Evolutionary conservation across 805 yeast species (phyloP).

Genomic region (Debaryomyces maramus): DNA sequence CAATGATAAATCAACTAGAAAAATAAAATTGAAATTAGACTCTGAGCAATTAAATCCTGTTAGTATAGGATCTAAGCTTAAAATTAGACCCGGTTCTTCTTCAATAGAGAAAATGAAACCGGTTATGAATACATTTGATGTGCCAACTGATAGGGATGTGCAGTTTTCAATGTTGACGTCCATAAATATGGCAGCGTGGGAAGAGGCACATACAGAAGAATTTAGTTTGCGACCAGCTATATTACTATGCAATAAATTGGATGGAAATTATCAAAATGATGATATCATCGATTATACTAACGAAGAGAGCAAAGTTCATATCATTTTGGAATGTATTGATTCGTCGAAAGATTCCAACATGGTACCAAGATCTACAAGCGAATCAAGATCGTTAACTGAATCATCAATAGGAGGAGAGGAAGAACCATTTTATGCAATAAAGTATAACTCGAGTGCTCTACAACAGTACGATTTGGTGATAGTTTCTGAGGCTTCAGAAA

Average conservation of each 20-base stretch:
- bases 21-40: conserved; percentile 17
- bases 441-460: conserved; percentile 39
- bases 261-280: conserved; percentile 5
- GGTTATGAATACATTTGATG: conserved; percentile 2
- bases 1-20: conserved; percentile 18
- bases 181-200: conserved; percentile 6
- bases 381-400: conserved; percentile 40
- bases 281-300: conserved; percentile 38
- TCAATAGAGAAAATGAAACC: neutral
- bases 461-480: conserved; percentile 50
- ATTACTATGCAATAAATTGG: conserved; percentile 21
- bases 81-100: conserved; percentile 1
- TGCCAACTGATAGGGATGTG: conserved; percentile 3
- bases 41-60: conserved; percentile 16
- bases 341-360: conserved; percentile 31
- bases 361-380: conserved; percentile 53
- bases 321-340: conserved; percentile 48
- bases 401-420: conserved; percentile 56
- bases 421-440: conserved; percentile 50
- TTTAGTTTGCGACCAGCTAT: conserved; percentile 16
- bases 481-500: conserved; percentile 35
- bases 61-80: conserved; percentile 5
- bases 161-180: conserved; percentile 23
- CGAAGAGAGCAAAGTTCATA: conserved; percentile 32
- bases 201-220: conserved; percentile 5